Conservation (phyloP, 805 yeast genomes). For the Pichia membranifaciens region DNA sequence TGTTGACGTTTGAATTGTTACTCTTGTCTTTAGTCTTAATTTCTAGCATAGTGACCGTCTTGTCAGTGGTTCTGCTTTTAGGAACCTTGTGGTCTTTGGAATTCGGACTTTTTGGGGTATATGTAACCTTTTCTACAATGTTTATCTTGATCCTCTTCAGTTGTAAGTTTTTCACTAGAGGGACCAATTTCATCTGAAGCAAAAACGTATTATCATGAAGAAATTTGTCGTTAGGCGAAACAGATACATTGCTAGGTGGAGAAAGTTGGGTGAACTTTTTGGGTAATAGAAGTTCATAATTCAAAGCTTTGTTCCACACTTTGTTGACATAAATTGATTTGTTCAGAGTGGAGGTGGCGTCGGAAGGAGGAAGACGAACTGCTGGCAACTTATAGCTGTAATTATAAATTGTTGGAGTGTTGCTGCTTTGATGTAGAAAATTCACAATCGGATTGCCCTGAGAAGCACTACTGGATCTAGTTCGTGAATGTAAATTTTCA, state of each 20-base stretch:
- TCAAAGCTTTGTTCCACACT: conserved; percentile 65
- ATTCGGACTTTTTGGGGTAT: conserved; percentile 37
- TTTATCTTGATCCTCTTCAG: conserved; percentile 62
- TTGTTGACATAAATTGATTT: conserved; percentile 74
- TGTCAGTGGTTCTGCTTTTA: conserved; percentile 38
- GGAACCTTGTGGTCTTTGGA: conserved; percentile 16
- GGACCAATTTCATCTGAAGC: conserved; percentile 59
- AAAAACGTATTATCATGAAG: conserved; percentile 28
- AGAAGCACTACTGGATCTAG: conserved; percentile 2
- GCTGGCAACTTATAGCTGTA: conserved; percentile 39
- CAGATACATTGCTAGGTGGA: conserved; percentile 23
- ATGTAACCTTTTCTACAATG: conserved; percentile 60
- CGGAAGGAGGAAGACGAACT: conserved; percentile 51
- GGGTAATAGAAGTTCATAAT: conserved; percentile 68
- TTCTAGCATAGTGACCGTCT: conserved; percentile 55
- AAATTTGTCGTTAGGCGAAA: conserved; percentile 5
- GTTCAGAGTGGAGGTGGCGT: conserved; percentile 52
- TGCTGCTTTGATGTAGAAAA: not conserved
- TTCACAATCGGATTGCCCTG: not conserved
- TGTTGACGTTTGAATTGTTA: conserved; percentile 16
- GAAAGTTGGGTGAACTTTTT: conserved; percentile 63
- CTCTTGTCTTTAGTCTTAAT: conserved; percentile 49
- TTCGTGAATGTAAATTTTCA: not conserved
- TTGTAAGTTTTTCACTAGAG: conserved; percentile 54
- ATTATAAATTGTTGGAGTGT: conserved; percentile 27